Evolutionary conservation across 2,329 filamentous ascomycete species (phyloP).

Genomic region (Fusarium longipes): DNA sequence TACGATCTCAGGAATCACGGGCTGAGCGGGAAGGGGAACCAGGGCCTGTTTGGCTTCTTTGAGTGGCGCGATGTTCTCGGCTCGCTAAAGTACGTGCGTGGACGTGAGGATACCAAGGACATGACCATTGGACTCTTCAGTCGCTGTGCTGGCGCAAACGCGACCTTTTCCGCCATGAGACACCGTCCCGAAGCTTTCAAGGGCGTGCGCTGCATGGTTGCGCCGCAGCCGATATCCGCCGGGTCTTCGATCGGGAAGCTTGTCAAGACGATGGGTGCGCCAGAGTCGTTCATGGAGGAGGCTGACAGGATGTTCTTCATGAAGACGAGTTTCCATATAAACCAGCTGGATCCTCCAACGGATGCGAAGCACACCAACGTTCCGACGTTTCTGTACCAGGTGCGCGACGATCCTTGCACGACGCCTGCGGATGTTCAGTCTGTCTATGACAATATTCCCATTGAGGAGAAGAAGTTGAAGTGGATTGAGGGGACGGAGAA

Average conservation of each 20-base stretch:
- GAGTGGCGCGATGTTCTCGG: conserved; percentile 34
- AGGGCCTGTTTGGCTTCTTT: conserved; percentile 33
- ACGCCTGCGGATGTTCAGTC: conserved; percentile 28
- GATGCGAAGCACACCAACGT: conserved; percentile 28
- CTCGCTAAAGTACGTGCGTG: conserved; percentile 22
- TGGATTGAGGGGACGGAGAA: conserved; percentile 28
- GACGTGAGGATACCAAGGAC: background rate
- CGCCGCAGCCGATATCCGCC: conserved; percentile 19
- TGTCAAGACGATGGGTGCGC: conserved; percentile 13
- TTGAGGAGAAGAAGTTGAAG: conserved; percentile 22
- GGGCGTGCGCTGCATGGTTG: conserved; percentile 24
- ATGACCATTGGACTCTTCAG: conserved; percentile 33
- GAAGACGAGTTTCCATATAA: conserved; percentile 31
- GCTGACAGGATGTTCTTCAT: conserved; percentile 24
- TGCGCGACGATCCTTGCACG: conserved; percentile 19
- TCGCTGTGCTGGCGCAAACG: conserved; percentile 28
- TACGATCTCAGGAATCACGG: conserved; percentile 35
- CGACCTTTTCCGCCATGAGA: conserved; percentile 15
- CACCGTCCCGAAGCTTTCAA: conserved; percentile 21
- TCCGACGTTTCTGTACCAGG: conserved; percentile 32
- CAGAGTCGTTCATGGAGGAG: conserved; percentile 25
- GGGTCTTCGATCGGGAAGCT: conserved; percentile 4
- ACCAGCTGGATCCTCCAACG: background rate
- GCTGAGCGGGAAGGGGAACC: conserved; percentile 19
- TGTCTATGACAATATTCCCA: conserved; percentile 29